A percentile compares a stretch with the other conserved stretches of the same genome.
These are phyloP conservation scores for Phylloporus sp. DNA, from an alignment of 768 basidiomycete species.

Conservation along the genomic window DNA sequence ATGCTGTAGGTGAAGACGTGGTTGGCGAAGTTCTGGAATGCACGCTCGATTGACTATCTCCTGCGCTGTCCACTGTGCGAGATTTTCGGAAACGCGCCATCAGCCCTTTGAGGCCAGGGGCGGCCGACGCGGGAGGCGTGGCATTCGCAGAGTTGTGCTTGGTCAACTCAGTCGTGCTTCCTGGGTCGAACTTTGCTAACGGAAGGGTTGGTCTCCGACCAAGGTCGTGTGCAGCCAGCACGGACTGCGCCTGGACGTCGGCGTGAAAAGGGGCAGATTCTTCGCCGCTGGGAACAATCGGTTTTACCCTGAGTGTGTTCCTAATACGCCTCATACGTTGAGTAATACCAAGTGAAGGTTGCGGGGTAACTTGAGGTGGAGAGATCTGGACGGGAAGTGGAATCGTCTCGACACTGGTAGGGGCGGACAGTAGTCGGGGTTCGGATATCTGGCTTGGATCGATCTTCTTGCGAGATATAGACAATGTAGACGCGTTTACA, in stretches of 20 bases:
- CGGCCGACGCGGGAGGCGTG: slow-evolving; percentile 66
- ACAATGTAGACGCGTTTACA: slow-evolving; percentile 38
- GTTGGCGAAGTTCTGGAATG: slow-evolving; percentile 31
- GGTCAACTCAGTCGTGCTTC: slow-evolving; percentile 44
- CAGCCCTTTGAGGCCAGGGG: slow-evolving; percentile 74
- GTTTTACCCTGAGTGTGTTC: slow-evolving; percentile 59
- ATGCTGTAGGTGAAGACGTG: slow-evolving; percentile 34
- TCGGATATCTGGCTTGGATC: slow-evolving; percentile 62
- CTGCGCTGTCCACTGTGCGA: slow-evolving; percentile 25
- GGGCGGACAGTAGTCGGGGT: slow-evolving; percentile 62
- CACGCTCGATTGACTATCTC: slow-evolving; percentile 29
- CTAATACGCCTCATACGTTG: slow-evolving; percentile 71
- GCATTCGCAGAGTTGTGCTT: slow-evolving; percentile 53
- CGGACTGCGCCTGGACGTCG: slow-evolving; percentile 38
- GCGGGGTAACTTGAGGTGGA: slow-evolving; percentile 33
- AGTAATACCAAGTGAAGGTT: slow-evolving; percentile 51
- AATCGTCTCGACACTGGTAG: slow-evolving; percentile 64
- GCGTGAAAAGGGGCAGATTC: slow-evolving; percentile 42
- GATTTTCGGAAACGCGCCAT: slow-evolving; percentile 69
- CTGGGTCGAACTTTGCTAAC: slow-evolving; percentile 38
- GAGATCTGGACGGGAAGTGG: slow-evolving; percentile 44
- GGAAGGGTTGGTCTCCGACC: slow-evolving; percentile 44
- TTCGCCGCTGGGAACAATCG: slow-evolving; percentile 48
- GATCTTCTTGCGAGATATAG: slow-evolving; percentile 52
- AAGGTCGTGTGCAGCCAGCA: slow-evolving; percentile 36